Conservation (phyloP, 352 stramenopile genomes). For the Peronospora tabacina region DNA sequence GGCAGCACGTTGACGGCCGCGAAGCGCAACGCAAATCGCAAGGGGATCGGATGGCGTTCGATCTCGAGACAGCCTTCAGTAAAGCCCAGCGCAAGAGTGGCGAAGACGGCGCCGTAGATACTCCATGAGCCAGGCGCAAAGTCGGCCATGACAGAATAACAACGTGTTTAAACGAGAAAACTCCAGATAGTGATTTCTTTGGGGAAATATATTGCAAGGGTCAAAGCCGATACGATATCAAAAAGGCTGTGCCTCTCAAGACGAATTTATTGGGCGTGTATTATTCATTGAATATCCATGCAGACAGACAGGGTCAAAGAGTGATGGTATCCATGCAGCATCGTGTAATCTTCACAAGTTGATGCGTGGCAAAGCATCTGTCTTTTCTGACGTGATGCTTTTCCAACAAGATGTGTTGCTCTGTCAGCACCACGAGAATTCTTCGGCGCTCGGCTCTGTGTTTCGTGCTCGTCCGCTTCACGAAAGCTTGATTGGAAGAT, state of each 20-base stretch:
- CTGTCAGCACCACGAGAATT: constrained; percentile 12
- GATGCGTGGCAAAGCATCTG: too few species aligned
- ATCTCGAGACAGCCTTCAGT: constrained; percentile 54
- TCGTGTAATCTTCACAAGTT: too few species aligned
- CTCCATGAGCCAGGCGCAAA: constrained; percentile 5
- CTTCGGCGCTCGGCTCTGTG: not conserved
- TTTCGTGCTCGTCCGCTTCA: not conserved
- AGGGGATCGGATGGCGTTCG: constrained; percentile 49
- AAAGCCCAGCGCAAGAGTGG: constrained; percentile 50
- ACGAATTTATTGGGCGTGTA: too few species aligned
- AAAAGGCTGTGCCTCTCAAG: too few species aligned
- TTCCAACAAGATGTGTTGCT: constrained; percentile 5
- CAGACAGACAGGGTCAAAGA: not conserved
- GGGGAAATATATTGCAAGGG: too few species aligned
- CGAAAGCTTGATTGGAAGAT: constrained; percentile 13
- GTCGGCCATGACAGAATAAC: constrained; percentile 3
- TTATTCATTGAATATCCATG: not conserved
- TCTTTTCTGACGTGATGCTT: constrained; percentile 1
- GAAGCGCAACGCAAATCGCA: constrained; percentile 55
- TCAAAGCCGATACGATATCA: too few species aligned
- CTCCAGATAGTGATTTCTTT: not conserved
- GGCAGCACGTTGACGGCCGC: constrained; percentile 52
- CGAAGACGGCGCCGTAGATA: constrained; percentile 1
- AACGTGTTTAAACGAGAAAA: too few species aligned
- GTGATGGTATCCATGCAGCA: not conserved